Base-by-base conservation (phyloP, 139 green algal species). In the Raphidocelis subcapitata region DNA sequence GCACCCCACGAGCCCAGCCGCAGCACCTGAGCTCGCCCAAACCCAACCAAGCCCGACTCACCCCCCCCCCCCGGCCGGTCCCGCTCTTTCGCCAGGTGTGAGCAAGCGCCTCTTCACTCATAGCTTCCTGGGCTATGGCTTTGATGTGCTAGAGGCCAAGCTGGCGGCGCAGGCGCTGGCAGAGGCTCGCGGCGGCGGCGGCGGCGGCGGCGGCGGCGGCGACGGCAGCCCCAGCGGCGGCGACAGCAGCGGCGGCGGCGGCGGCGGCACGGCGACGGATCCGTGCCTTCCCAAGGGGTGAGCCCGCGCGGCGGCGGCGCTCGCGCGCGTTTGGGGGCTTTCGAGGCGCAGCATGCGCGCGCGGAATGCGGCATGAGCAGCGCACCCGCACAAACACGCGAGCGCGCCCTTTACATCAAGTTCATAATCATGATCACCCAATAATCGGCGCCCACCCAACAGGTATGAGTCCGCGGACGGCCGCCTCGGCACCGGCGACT, bases 101-200 rank as follows among this genome's bases (percentile, higher is more conserved):
- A 65, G 67, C 0, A 36, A 44, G 4, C 77, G 65, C 15, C 46
- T 88, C 28, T 88, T 64, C 65, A 82, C 77, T 10, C 83, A 88
- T 70, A 86, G 79, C 71, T 88, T 79, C 59, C 72, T 88, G 29
- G 83, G 83, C 1, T 87, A 82, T 74, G 82, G 82, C 12, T 69
- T 83, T 35, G 74, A 82, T 28, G 73, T 78, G 3, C 33, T 78
- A 18, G 62, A 78, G 52, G 26, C 51, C 16, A 67, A 72, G n/a
- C 49, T 78, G 21, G 1, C 28, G 21, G 57, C n/a, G 21, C 28
- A 35, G 41, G 23, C 57, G 8, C 28, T 36, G 8, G 26, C 18
- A 62, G 55, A 29, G 23, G 23, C 55, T 62, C 28, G 63, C 35
- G 31, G 18, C 54, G 8, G n/a, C n/a, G 23, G 14, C 65, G 14